phyloP scores from a whole-genome alignment of 1,284 basidiomycete genomes.

The Polyporus tsugae region DNA sequence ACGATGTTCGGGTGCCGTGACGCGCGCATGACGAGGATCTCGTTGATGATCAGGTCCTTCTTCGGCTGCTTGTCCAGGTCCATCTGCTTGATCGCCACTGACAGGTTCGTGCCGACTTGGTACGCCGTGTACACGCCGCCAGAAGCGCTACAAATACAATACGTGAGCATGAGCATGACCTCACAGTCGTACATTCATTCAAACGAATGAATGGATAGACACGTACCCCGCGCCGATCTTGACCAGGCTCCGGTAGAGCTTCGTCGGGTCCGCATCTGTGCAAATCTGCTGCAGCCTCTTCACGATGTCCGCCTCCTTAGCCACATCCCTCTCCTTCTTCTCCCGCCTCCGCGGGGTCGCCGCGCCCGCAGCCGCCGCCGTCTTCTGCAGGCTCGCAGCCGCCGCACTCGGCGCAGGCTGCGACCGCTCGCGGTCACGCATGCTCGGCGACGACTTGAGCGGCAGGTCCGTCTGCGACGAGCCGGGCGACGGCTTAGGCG shows the following conservation, averaged over 20 bases:
- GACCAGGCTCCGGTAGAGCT: conserved; percentile 89
- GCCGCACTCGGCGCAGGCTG: conserved; percentile 59
- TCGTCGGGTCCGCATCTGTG: conserved; percentile 96
- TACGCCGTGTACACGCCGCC: conserved; percentile 99
- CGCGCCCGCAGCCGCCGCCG: conserved; percentile 56
- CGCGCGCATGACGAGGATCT: conserved; percentile 98
- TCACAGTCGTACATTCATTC: too few relatives aligned
- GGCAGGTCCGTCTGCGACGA: conserved; percentile 64
- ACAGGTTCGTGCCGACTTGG: conserved; percentile 92
- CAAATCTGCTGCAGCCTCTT: conserved; percentile 93
- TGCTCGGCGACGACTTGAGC: conserved; percentile 47
- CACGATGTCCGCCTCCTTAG: conserved; percentile 91
- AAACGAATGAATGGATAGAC: neutral
- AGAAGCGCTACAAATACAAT: conserved; percentile 71
- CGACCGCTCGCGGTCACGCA: conserved; percentile 31
- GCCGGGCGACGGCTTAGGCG: conserved; percentile 57
- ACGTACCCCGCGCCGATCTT: conserved; percentile 98
- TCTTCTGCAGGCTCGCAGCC: conserved; percentile 67
- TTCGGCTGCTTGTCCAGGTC: conserved; percentile 99
- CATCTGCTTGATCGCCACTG: conserved; percentile 99
- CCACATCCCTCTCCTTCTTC: conserved; percentile 84
- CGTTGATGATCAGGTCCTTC: conserved; percentile 99
- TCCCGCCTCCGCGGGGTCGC: conserved; percentile 87
- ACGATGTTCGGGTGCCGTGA: conserved; percentile 98
- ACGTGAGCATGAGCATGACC: conserved; percentile 5